phyloP scores from a whole-genome alignment of 73 alveolate species.

The Paramecium octaurelia region DNA sequence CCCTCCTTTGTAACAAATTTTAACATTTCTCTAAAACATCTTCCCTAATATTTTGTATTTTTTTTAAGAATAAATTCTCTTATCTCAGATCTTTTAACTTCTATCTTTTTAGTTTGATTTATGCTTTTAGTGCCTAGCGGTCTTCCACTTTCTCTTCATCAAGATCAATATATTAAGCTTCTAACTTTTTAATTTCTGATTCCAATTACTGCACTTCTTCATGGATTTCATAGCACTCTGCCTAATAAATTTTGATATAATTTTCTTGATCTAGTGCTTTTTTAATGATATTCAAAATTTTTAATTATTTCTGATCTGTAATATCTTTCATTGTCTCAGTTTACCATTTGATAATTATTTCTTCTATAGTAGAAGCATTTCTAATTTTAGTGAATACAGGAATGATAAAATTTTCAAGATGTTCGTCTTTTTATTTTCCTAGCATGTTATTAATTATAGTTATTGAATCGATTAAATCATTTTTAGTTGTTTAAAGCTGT shows the following conservation, averaged over 20 bases:
- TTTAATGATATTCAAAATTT: not conserved
- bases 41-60: not conserved
- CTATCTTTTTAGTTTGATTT: no score
- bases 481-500: not conserved
- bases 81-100: not conserved
- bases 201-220: not conserved
- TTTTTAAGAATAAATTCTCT: not conserved
- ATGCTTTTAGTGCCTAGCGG: not conserved
- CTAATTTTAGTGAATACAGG: not conserved
- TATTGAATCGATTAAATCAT: not conserved
- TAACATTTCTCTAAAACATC: not conserved
- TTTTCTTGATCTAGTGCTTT: not conserved
- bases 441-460: not conserved
- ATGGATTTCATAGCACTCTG: not conserved
- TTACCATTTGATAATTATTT: not conserved
- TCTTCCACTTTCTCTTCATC: not conserved
- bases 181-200: not conserved
- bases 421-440: not conserved
- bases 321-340: not conserved
- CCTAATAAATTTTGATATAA: not conserved
- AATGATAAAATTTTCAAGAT: not conserved
- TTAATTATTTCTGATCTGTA: not conserved
- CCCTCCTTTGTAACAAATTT: not conserved
- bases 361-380: not conserved
- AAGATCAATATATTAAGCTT: not conserved